Conservation (phyloP, 2,329 filamentous ascomycete species). For the Pseudodiploospora longispora region DNA sequence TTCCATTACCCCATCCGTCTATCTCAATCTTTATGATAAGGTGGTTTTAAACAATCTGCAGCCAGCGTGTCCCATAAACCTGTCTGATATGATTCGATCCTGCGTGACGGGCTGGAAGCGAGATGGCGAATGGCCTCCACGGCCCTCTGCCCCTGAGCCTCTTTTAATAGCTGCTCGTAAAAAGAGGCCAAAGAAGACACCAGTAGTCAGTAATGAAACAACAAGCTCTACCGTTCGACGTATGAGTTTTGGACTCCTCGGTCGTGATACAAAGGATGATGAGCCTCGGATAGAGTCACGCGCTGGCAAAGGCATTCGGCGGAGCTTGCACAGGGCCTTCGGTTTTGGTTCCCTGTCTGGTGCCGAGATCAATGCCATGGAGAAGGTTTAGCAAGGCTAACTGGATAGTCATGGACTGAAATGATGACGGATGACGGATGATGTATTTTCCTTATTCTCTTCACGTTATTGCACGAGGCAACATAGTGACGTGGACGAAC, state of each 20-base stretch:
- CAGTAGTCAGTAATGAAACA: constrained; percentile 15
- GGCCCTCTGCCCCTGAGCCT: constrained; percentile 34
- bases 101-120: constrained; percentile 89
- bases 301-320: constrained; percentile 32
- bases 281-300: constrained; percentile 11
- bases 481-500: too few relatives aligned
- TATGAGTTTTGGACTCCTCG: constrained; percentile 40
- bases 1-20: constrained; percentile 64
- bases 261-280: constrained; percentile 28
- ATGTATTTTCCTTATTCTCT: too few relatives aligned
- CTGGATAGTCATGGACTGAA: too few relatives aligned
- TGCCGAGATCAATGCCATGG: too few relatives aligned
- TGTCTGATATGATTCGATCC: constrained; percentile 69
- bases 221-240: constrained; percentile 27
- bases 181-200: constrained; percentile 29
- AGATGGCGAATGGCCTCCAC: constrained; percentile 82
- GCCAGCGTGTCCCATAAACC: constrained; percentile 81
- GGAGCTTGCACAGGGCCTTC: constrained; percentile 38
- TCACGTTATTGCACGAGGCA: too few relatives aligned
- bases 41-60: constrained; percentile 73
- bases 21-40: constrained; percentile 82
- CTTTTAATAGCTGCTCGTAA: constrained; percentile 24
- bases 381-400: too few relatives aligned
- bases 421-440: too few relatives aligned
- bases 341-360: constrained; percentile 25